Evolutionary conservation across 192 early-diverging fungal species (phyloP), one percentile per base, ranked within the genome.

Genomic region (Dissophora globulifera): DNA sequence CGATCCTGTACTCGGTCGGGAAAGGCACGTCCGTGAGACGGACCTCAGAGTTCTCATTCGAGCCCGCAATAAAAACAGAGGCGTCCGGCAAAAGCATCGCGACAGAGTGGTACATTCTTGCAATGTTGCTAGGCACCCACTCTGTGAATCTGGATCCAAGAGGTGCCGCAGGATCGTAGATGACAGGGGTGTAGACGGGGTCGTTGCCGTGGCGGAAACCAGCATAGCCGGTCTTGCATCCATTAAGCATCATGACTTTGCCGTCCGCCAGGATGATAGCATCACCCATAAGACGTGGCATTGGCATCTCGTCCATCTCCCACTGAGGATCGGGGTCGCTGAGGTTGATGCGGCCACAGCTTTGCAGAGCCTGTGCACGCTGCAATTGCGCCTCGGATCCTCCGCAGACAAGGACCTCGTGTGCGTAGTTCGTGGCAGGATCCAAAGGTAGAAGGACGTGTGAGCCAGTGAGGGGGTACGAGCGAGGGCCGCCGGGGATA

Each of bases 41-140:
- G 12, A 76, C 72, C 35, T 67, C 63, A 11, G 58, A 61, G 60
- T 75, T 79, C 30, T 74, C 64, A 40, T 79, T 82, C 25, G 69
- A 67, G 20, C 81, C 81, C n/a, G 78, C 46, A 30, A 79, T 67
- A 58, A 79, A 72, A 42, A 82, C 64, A 50, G 62, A 60, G 33
- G 56, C 80, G 32, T 78, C 79, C 9, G 85, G 83, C 4, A 85
- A 25, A 1, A 79, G 55, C 53, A 78, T 61, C 6, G 85, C 78
- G 8, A 81, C 80, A n/a, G 87, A 89, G 59, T 91, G 89, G 71
- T 91, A 91, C 80, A 91, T 83, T 25, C 89, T 62, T 4, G 85
- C 56, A 50, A 90, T 87, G 50, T 84, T 70, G 6, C 86, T 84
- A 12, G 72, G 38, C 4, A 35, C 54, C 58, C 72, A 70, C 8